Evolutionary conservation across 1,139 yeast species (phyloP).

Genomic region (Suhomyces coccinellae): DNA sequence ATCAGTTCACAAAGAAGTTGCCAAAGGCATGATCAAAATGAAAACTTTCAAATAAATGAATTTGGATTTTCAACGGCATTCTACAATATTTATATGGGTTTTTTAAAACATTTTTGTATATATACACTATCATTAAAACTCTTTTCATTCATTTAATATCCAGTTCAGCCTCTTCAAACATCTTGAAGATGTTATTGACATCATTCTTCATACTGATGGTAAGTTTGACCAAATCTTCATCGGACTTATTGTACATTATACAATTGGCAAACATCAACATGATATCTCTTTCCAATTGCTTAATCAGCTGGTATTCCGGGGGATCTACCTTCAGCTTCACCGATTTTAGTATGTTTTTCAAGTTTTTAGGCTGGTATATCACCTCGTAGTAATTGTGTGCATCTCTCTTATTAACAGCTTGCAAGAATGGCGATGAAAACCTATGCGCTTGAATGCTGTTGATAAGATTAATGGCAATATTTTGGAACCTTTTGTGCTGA

Average conservation of each 20-base stretch:
- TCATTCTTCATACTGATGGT: constrained; percentile 69
- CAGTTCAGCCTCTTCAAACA: constrained; percentile 47
- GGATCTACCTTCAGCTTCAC: constrained; percentile 49
- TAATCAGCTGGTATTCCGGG: constrained; percentile 52
- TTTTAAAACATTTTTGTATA: background rate
- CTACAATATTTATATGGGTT: too few species aligned
- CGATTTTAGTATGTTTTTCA: constrained; percentile 59
- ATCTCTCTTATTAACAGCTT: constrained; percentile 64
- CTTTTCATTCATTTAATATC: constrained; percentile 11
- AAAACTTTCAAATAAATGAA: too few species aligned
- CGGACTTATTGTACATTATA: constrained; percentile 73
- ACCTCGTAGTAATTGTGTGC: constrained; percentile 70
- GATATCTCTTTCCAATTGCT: constrained; percentile 66
- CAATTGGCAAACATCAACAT: constrained; percentile 83
- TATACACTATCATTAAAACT: background rate
- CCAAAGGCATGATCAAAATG: too few species aligned
- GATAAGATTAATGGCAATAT: constrained; percentile 57
- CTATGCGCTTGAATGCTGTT: constrained; percentile 68
- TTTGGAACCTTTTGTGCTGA: constrained; percentile 52
- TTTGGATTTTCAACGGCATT: too few species aligned
- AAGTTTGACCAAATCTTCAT: constrained; percentile 61
- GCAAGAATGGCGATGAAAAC: constrained; percentile 71
- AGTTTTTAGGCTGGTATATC: constrained; percentile 64
- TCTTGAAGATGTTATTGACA: constrained; percentile 48
- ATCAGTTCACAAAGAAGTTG: background rate